These are phyloP conservation scores for Xylaria flabelliformis DNA, from an alignment of 495 filamentous ascomycete genomes.

Conservation along the genomic window DNA sequence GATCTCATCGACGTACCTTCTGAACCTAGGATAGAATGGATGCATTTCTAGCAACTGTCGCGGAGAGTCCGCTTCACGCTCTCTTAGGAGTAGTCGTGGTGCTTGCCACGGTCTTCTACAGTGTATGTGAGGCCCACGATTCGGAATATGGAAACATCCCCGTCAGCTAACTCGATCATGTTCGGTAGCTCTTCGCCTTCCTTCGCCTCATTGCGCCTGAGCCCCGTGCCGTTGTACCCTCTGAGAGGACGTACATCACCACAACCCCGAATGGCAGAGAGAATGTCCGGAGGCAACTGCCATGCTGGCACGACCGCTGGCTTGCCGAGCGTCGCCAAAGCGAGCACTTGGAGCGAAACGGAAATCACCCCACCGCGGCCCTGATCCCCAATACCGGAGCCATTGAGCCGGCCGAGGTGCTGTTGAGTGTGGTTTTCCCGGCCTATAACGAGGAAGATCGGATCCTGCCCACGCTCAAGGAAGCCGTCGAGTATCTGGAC, in stretches of 20 bases:
- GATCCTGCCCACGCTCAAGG: constrained; percentile 81
- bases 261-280: constrained; percentile 68
- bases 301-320: constrained; percentile 83
- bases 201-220: constrained; percentile 79
- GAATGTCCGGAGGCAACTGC: constrained; percentile 66
- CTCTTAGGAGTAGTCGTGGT: constrained; percentile 11
- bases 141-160: background rate
- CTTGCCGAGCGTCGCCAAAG: constrained; percentile 57
- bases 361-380: constrained; percentile 40
- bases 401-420: constrained; percentile 53
- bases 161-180: background rate
- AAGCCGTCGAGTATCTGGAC: constrained; percentile 87
- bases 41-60: background rate
- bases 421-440: constrained; percentile 88
- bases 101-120: constrained; percentile 15
- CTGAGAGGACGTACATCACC: constrained; percentile 86
- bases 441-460: constrained; percentile 94
- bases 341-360: constrained; percentile 38
- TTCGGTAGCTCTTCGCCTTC: constrained; percentile 67
- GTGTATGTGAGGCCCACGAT: constrained; percentile 12
- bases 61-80: constrained; percentile 18
- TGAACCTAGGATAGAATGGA: constrained; percentile 5
- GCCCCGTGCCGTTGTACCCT: constrained; percentile 73
- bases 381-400: constrained; percentile 45
- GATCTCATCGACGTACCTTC: background rate